These are phyloP conservation scores for Talaromyces wortmannii DNA, from an alignment of 495 filamentous ascomycete genomes.

Conservation along the genomic window DNA sequence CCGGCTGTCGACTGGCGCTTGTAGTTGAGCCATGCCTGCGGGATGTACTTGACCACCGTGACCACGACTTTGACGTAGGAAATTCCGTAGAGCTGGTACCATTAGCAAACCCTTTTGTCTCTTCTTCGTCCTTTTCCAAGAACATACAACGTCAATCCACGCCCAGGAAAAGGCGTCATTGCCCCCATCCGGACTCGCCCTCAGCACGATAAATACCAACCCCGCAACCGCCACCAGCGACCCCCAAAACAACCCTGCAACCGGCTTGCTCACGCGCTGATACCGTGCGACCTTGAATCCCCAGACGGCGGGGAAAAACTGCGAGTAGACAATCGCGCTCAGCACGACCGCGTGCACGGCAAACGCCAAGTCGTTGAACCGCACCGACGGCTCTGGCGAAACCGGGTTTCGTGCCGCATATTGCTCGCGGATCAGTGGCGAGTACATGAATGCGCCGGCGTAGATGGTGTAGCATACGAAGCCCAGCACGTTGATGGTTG, in stretches of 20 bases:
- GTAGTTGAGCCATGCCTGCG: slow-evolving; percentile 79
- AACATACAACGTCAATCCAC: slow-evolving; percentile 75
- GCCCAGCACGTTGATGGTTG: slow-evolving; percentile 73
- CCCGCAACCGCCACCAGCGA: slow-evolving; percentile 51
- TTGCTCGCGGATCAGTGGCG: slow-evolving; percentile 65
- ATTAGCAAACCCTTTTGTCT: neutral
- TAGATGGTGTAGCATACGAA: slow-evolving; percentile 76
- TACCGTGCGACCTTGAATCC: slow-evolving; percentile 54
- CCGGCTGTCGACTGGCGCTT: slow-evolving; percentile 74
- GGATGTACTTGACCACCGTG: slow-evolving; percentile 85
- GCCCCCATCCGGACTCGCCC: slow-evolving; percentile 42
- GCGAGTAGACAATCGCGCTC: slow-evolving; percentile 58
- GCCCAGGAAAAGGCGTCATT: slow-evolving; percentile 52
- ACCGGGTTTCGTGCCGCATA: slow-evolving; percentile 76
- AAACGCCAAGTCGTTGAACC: slow-evolving; percentile 86
- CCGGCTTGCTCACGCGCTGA: slow-evolving; percentile 54
- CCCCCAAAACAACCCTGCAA: slow-evolving; percentile 61
- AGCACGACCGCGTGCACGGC: slow-evolving; percentile 70
- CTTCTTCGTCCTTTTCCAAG: too few relatives aligned
- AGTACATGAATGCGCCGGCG: slow-evolving; percentile 67
- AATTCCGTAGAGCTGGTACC: slow-evolving; percentile 64
- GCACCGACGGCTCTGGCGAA: slow-evolving; percentile 70
- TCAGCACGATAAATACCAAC: slow-evolving; percentile 48
- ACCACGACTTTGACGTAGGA: slow-evolving; percentile 85
- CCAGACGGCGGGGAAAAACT: slow-evolving; percentile 69